Evolutionary conservation across 352 stramenopile species (phyloP).

Genomic region (Phytophthora hybrid): DNA sequence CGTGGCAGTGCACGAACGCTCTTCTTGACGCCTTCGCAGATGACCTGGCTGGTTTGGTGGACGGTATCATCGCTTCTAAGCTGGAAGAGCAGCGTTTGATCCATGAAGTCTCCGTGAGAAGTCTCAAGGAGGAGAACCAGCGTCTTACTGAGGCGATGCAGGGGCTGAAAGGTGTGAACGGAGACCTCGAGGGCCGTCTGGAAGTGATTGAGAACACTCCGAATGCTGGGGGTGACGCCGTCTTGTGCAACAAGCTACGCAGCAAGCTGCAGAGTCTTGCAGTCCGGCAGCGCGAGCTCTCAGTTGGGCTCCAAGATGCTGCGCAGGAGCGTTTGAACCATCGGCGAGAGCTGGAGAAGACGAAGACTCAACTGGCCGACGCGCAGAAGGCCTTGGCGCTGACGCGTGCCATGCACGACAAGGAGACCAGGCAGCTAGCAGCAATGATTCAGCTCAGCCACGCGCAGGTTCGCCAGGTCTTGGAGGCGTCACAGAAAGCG

Average conservation of each 20-base stretch:
- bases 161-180: constrained; percentile 35
- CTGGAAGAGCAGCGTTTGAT: constrained; percentile 48
- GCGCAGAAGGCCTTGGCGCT: constrained; percentile 52
- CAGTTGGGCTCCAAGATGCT: constrained; percentile 33
- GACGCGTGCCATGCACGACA: constrained; percentile 74
- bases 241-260: constrained; percentile 65
- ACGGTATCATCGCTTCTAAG: constrained; percentile 44
- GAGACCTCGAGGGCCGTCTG: constrained; percentile 39
- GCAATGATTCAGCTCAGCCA: constrained; percentile 51
- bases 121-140: constrained; percentile 51
- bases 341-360: constrained; percentile 46
- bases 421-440: constrained; percentile 71
- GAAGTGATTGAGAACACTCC: constrained; percentile 48
- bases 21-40: constrained; percentile 46
- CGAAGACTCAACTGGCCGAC: constrained; percentile 43
- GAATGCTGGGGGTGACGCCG: constrained; percentile 51
- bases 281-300: constrained; percentile 32
- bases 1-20: constrained; percentile 23
- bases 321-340: constrained; percentile 45
- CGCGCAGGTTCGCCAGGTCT: constrained; percentile 48
- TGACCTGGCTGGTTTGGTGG: constrained; percentile 39
- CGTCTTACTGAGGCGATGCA: constrained; percentile 23
- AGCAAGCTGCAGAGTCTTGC: constrained; percentile 37
- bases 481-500: constrained; percentile 30
- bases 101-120: constrained; percentile 31